Evolutionary conservation across 1,139 yeast genomes (phyloP).

Genomic region (Pichia sp.): DNA sequence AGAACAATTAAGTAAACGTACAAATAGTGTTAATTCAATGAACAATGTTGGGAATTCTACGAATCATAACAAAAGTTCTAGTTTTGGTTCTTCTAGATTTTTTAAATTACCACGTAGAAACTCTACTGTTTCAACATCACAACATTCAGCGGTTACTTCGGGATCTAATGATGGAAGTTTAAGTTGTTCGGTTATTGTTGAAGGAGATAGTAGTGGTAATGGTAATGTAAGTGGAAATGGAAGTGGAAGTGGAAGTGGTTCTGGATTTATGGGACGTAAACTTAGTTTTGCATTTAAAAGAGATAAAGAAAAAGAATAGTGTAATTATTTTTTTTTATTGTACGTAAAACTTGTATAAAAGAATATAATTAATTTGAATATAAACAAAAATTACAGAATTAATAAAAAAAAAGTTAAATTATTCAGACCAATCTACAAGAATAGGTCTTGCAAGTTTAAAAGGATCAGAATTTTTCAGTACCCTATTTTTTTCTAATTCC

Average conservation of each 20-base stretch:
- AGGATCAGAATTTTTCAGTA: constrained; percentile 68
- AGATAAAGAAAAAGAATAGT: constrained; percentile 14
- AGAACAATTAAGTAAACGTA: constrained; percentile 3
- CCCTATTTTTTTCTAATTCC: constrained; percentile 57
- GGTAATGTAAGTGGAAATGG: neutral
- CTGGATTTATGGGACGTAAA: constrained; percentile 14
- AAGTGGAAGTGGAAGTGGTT: constrained; percentile 1
- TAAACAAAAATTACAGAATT: neutral
- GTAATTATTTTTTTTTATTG: no score
- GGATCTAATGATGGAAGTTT: constrained; percentile 2
- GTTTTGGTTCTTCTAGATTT: constrained; percentile 24
- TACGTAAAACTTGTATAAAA: neutral
- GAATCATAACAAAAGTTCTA: constrained; percentile 6
- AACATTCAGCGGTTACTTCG: constrained; percentile 1
- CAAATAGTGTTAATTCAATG: neutral
- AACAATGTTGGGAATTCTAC: no score
- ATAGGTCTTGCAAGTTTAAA: constrained; percentile 40
- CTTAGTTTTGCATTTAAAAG: constrained; percentile 19
- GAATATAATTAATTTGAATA: neutral
- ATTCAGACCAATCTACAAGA: constrained; percentile 52
- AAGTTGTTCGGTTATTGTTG: constrained; percentile 1
- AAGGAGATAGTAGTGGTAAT: neutral
- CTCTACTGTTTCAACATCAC: constrained; percentile 10
- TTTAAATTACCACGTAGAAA: constrained; percentile 21
- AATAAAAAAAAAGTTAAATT: neutral